Evolutionary conservation across 495 filamentous ascomycete species (phyloP), one percentile per base, ranked within the genome.

Genomic region (Daldinia vernicosa): DNA sequence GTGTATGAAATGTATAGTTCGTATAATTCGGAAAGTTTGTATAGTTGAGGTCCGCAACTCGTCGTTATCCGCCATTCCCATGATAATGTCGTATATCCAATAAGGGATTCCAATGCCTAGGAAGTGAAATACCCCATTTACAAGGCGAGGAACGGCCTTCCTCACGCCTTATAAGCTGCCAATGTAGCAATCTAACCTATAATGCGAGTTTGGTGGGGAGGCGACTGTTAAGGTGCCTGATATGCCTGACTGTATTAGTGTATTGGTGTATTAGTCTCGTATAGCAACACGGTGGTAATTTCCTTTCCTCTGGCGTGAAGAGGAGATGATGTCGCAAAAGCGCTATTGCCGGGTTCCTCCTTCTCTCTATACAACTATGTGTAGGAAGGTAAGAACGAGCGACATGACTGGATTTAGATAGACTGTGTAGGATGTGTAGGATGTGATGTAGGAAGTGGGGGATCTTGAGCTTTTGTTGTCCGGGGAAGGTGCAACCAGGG

Each of bases 391-490:
- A 47, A 64, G 24, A 64, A 14, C 6, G n/a, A 57, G 33, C 57
- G 19, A 14, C 43, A 43, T 62, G 17, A 33, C 57, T 19, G 19
- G 43, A 43, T 30, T 39, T 55, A 54, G 52, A 58, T 65, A 27
- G 26, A 30, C 12, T 35, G 33, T 35, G 33, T 35, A 35, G 11
- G 30, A 8, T 24, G 61, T 47, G 50, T 28, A 6, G 6, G 27
- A 28, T 28, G 5, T 28, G n/a, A n/a, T n/a, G 27, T 58, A 59
- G 43, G 57, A 55, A 60, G 57, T 53, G 62, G 67, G 67, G 47
- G 55, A n/a, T 53, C 52, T 33, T n/a, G 70, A 76, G 75, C 69
- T 78, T 75, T 70, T 72, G 63, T 59, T 64, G 33, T 28, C 40
- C 30, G 17, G 52, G 45, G 43, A 61, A 60, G 60, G 54, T 64